Base-by-base conservation (phyloP, 345 rosid species). In the Aurinia saxatilis region DNA sequence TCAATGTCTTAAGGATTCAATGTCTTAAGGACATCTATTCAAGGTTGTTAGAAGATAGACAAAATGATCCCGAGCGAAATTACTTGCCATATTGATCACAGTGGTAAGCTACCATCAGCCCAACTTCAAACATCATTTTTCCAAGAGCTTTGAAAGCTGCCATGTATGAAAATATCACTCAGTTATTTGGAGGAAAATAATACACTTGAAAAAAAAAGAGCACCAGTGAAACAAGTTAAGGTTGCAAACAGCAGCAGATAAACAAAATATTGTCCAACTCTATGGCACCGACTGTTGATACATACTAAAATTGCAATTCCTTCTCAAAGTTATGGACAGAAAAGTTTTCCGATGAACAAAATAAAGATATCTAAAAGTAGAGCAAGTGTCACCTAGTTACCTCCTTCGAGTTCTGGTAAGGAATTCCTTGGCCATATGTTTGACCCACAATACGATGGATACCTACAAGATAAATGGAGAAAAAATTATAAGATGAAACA, bases 111-210 rank as follows among this genome's bases (percentile, higher is more conserved):
- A 88, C 68, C 95, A 83, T 63, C 75, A 79, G 51, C 34, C 98
- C 98, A 54, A 88, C 90, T 72, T 88, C 87, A 61, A 78, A 60
- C 64, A 88, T 83, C 75, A 84, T 79, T 76, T 85, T 86, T 48
- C 91, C 96, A 54, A 92, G 84, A 54, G 82, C 85, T 82, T 86
- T 92, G 77, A 92, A 89, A 78, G 92, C 96, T 89, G 72, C 50
- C 73, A 50, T 67, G 39, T 33, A 36, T 35, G 29, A 16, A 66
- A 55, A 49, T 18, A 48, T 17, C 46, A 30, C 25, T 65, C 41
- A 49, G 55, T 48, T 65, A 34, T 38, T 31, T 13, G 15, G 16
- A 34, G 47, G 37, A 58, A 17, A 2, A 13, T 53, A 57, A 12
- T 19, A 31, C 36, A 59, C 23, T 38, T 3, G 11, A 59, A 5